These are phyloP conservation scores for Nyctanthes arbortristis DNA, from an alignment of 257 asterid species.

Conservation along the genomic window DNA sequence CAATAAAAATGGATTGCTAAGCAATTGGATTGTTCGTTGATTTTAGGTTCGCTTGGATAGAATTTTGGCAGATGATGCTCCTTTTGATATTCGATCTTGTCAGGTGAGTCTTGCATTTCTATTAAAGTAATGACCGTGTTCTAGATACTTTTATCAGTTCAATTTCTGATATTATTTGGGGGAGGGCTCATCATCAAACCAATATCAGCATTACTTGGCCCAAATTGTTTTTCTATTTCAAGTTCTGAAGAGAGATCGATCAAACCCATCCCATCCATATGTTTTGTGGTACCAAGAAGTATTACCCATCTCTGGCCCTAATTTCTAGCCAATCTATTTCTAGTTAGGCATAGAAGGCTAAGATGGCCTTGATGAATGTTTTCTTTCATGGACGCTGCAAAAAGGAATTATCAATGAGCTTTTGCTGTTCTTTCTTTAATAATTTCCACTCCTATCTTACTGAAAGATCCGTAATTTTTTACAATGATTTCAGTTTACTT, in stretches of 20 bases:
- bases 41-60: slow-evolving; percentile 79
- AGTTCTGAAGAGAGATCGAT: no score
- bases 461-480: background rate
- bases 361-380: no score
- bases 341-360: no score
- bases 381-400: background rate
- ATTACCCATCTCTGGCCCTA: no score
- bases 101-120: slow-evolving; percentile 58
- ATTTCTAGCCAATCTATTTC: no score
- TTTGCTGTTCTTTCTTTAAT: background rate
- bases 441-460: background rate
- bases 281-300: no score
- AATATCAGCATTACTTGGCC: background rate
- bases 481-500: background rate
- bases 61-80: slow-evolving; percentile 87
- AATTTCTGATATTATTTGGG: no score
- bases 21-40: no score
- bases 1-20: background rate
- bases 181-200: background rate
- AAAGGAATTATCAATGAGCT: slow-evolving; percentile 7
- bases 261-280: no score
- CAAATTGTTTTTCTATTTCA: no score
- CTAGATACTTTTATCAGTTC: no score
- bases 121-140: background rate
- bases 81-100: slow-evolving; percentile 92